phyloP scores from a whole-genome alignment of 106 monocot species.

The Dendrobium officinale region DNA sequence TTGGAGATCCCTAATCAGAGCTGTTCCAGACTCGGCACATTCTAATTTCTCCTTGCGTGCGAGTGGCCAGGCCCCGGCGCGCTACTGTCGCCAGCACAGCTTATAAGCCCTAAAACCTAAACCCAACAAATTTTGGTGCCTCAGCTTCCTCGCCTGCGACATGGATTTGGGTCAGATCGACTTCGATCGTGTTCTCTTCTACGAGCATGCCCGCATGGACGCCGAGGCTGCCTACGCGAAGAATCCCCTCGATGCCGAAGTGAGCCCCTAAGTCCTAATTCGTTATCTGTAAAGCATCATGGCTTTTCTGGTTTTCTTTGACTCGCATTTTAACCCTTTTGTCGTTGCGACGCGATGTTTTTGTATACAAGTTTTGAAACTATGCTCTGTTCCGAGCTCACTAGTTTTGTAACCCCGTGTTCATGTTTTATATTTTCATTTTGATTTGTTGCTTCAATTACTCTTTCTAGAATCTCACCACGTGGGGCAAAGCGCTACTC shows the following conservation, averaged over 20 bases:
- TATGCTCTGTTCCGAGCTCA: too few species aligned
- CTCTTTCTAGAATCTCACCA: constrained; percentile 14
- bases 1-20: too few species aligned
- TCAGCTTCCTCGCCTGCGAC: not conserved
- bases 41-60: too few species aligned
- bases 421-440: not conserved
- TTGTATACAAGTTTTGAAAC: too few species aligned
- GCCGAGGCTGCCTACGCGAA: constrained; percentile 48
- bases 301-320: not conserved
- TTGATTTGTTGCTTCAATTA: not conserved
- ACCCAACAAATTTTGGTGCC: not conserved
- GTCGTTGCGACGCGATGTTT: not conserved
- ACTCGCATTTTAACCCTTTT: not conserved
- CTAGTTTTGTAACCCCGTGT: too few species aligned
- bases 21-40: too few species aligned
- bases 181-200: constrained; percentile 54
- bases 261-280: constrained; percentile 9
- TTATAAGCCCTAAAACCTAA: not conserved
- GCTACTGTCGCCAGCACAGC: too few species aligned
- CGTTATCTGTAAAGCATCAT: not conserved
- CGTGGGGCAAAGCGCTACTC: constrained; percentile 16
- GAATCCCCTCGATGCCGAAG: constrained; percentile 72
- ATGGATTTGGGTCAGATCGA: constrained; percentile 38
- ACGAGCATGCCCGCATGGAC: constrained; percentile 51
- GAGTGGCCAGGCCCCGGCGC: too few species aligned